Conservation (phyloP, 805 yeast species). For the Yamadazyma insecticola region DNA sequence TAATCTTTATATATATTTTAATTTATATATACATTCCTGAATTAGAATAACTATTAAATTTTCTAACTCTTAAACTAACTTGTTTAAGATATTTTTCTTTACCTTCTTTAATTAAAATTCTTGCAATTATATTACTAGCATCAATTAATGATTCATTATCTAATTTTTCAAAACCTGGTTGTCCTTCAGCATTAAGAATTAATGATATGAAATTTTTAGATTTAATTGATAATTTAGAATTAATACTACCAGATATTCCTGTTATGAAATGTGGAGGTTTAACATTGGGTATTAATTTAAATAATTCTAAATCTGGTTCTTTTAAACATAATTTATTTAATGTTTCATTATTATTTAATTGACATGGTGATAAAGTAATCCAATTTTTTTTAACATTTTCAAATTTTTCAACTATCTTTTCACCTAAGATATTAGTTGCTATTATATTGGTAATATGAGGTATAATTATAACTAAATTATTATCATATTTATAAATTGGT, state of each 20-base stretch:
- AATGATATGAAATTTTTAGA: slow-evolving; percentile 13
- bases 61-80: slow-evolving; percentile 17
- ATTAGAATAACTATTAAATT: slow-evolving; percentile 19
- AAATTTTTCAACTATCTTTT: slow-evolving; percentile 14
- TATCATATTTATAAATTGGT: slow-evolving; percentile 16
- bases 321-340: slow-evolving; percentile 16
- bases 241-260: slow-evolving; percentile 49
- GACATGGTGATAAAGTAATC: slow-evolving; percentile 35
- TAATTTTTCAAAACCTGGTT: slow-evolving; percentile 54
- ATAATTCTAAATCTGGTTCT: background rate
- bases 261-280: slow-evolving; percentile 61
- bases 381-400: slow-evolving; percentile 14
- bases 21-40: slow-evolving; percentile 26
- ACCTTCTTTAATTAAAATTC: slow-evolving; percentile 6
- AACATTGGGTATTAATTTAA: slow-evolving; percentile 23
- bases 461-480: slow-evolving; percentile 16
- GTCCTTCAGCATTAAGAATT: slow-evolving; percentile 57
- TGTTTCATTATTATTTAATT: slow-evolving; percentile 25
- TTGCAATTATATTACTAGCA: slow-evolving; percentile 14
- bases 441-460: slow-evolving; percentile 36
- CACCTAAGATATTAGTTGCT: slow-evolving; percentile 26
- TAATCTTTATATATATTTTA: background rate
- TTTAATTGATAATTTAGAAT: slow-evolving; percentile 18
- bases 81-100: slow-evolving; percentile 9
- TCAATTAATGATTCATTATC: slow-evolving; percentile 40